phyloP scores from a whole-genome alignment of 352 stramenopile genomes.

The Pythium phragmitis region DNA sequence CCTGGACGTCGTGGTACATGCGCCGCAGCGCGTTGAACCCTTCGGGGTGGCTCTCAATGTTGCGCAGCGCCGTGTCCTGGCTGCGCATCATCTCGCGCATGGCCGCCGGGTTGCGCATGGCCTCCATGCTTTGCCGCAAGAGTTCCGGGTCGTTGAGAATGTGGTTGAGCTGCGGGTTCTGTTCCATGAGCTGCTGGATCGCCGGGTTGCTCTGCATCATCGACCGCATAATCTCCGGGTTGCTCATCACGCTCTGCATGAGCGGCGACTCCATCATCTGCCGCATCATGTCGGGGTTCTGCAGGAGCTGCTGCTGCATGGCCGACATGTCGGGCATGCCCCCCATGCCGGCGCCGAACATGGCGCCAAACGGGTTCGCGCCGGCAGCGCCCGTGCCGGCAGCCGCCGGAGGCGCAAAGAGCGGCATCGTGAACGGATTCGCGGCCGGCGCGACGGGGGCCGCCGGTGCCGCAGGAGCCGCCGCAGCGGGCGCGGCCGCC shows the following conservation, averaged over 20 bases:
- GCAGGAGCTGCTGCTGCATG: slow-evolving; percentile 88
- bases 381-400: background rate
- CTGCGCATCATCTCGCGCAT: slow-evolving; percentile 97
- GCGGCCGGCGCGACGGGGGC: slow-evolving; percentile 17
- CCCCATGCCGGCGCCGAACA: slow-evolving; percentile 36
- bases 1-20: slow-evolving; percentile 94
- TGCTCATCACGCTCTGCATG: slow-evolving; percentile 93
- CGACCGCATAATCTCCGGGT: slow-evolving; percentile 94
- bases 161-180: slow-evolving; percentile 95
- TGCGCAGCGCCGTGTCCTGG: slow-evolving; percentile 96
- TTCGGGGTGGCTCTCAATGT: slow-evolving; percentile 97
- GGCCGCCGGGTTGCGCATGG: slow-evolving; percentile 94
- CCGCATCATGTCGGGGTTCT: slow-evolving; percentile 87
- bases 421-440: slow-evolving; percentile 56
- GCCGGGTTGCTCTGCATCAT: slow-evolving; percentile 97
- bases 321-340: slow-evolving; percentile 58
- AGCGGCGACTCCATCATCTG: slow-evolving; percentile 91
- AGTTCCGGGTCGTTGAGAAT: slow-evolving; percentile 95
- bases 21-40: slow-evolving; percentile 96
- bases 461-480: slow-evolving; percentile 27
- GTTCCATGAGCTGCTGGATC: slow-evolving; percentile 94
- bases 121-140: slow-evolving; percentile 94
- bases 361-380: slow-evolving; percentile 40
- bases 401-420: slow-evolving; percentile 37
- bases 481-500: slow-evolving; percentile 20